A percentile compares a stretch with the other conserved stretches of the same genome.
Conservation (phyloP, 257 asterid species). For the Solanum tarapatanum region DNA sequence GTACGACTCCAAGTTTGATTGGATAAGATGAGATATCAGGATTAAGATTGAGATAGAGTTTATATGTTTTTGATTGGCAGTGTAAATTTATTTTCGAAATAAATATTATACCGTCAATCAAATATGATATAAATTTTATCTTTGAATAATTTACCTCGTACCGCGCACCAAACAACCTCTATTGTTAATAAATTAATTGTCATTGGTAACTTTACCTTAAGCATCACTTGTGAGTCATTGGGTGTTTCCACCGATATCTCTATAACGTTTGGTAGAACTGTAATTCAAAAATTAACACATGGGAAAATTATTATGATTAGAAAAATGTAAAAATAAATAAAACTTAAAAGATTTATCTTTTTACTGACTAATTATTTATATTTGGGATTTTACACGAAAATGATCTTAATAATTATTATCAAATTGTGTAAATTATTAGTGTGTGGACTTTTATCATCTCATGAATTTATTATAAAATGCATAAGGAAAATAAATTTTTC, state of each 20-base stretch:
- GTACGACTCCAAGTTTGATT: neutral
- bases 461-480: neutral
- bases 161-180: neutral
- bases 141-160: neutral
- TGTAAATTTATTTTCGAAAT: neutral
- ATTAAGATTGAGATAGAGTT: neutral
- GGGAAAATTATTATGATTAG: too few species aligned
- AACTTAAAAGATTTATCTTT: neutral
- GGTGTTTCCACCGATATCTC: constrained; percentile 56
- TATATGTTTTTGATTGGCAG: neutral
- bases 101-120: neutral
- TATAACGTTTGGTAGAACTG: constrained; percentile 58
- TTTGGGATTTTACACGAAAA: neutral
- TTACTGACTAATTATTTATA: neutral
- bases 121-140: neutral
- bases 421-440: neutral
- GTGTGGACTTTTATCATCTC: neutral
- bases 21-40: neutral
- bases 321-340: neutral
- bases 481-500: neutral
- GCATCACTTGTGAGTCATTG: constrained; percentile 54
- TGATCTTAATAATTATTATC: neutral
- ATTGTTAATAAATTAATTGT: neutral
- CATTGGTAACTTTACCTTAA: constrained; percentile 36
- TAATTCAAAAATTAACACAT: neutral